Evolutionary conservation across 495 filamentous ascomycete species (phyloP).

Genomic region (Neurospora sp.): DNA sequence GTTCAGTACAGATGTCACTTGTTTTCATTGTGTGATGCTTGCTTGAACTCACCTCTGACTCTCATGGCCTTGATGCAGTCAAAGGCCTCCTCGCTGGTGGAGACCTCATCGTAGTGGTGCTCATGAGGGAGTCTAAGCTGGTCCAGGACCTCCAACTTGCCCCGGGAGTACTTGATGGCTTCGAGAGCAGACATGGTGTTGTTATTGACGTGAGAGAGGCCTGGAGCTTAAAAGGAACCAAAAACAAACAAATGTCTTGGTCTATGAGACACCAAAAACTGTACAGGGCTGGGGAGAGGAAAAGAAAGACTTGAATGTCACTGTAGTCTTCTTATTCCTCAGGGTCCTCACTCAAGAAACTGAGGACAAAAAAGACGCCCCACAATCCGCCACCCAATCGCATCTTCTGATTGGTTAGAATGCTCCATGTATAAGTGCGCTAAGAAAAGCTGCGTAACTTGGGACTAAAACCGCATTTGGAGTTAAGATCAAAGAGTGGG

Average conservation of each 20-base stretch:
- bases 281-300: neutral
- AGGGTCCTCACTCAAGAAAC: neutral
- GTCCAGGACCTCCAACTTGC: slow-evolving; percentile 76
- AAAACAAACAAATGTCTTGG: neutral
- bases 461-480: neutral
- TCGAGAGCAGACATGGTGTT: slow-evolving; percentile 48
- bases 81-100: slow-evolving; percentile 72
- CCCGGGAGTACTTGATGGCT: slow-evolving; percentile 77
- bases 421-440: neutral
- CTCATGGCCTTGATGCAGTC: slow-evolving; percentile 90
- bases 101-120: slow-evolving; percentile 66
- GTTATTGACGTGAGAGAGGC: neutral
- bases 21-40: neutral
- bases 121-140: slow-evolving; percentile 85
- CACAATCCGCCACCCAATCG: neutral
- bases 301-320: neutral
- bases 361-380: neutral
- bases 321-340: neutral
- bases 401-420: neutral
- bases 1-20: neutral
- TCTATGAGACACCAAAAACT: neutral
- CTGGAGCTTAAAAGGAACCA: neutral
- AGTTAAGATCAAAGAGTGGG: neutral
- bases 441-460: neutral
- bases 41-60: slow-evolving; percentile 35